Evolutionary conservation across 768 basidiomycete genomes (phyloP), one percentile per base, ranked within the genome.

Genomic region (Kwoniella sp.): DNA sequence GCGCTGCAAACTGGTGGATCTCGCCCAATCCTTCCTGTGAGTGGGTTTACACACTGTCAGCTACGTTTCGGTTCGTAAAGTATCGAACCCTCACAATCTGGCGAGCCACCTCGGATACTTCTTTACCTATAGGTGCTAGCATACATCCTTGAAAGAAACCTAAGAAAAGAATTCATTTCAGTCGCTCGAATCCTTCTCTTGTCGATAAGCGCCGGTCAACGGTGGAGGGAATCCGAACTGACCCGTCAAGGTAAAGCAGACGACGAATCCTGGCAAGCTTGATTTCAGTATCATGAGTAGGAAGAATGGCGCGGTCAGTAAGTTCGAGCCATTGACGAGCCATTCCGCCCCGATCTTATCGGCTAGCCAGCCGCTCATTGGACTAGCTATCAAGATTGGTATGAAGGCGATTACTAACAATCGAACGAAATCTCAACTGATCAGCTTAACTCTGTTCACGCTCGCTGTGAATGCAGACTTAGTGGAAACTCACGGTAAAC

Each of bases 1-100:
- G 45, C 12, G 63, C 70, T 22, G 62, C 70, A 55, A 68, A 68
- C 50, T 71, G 70, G 48, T 71, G 55, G 56, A 70, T 60, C 23
- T 66, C 65, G n/a, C 53, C 54, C 13, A 67, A 52, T 11, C 62
- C 62, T 37, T 63, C 53, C 57, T 70, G 55, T 34, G 22, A 41
- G 20, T 20, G 4, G 11, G n/a, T n/a, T n/a, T n/a, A n/a, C 22
- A 31, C 13, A n/a, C 29, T 23, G 51, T 58, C 48, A 58, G 37
- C 20, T 20, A 13, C 3, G 50, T 29, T 12, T 54, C 15, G 29
- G 31, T 23, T 47, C 5, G 23, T 11, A 41, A 25, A 13, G 45
- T 38, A 8, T 28, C 20, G 5, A 29, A 20, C 8, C 61, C 65
- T 55, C 5, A 66, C 65, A 26, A 26, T 56, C 17, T 61, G 23